These are phyloP conservation scores for Lunularia cruciata DNA, from an alignment of 225 moss, liverwort and hornwort species.

Conservation along the genomic window DNA sequence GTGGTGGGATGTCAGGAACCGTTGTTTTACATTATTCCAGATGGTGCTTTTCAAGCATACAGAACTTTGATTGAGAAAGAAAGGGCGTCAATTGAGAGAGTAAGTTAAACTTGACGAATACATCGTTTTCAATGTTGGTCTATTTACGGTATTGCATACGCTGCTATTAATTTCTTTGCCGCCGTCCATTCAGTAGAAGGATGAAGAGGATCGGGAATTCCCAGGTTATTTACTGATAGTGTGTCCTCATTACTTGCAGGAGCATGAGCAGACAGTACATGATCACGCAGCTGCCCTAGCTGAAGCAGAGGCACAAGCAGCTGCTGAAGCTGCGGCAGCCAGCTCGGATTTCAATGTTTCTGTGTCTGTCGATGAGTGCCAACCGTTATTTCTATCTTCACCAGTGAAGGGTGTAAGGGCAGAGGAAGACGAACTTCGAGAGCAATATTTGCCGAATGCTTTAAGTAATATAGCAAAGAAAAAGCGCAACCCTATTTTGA, in stretches of 20 bases:
- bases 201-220: too few species aligned
- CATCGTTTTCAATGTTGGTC: too few species aligned
- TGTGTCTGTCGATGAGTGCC: slow-evolving; percentile 32
- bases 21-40: slow-evolving; percentile 57
- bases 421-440: slow-evolving; percentile 57
- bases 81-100: slow-evolving; percentile 58
- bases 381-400: slow-evolving; percentile 33
- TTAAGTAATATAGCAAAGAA: slow-evolving; percentile 65
- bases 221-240: too few species aligned
- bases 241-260: slow-evolving; percentile 38
- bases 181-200: too few species aligned
- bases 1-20: slow-evolving; percentile 45
- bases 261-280: slow-evolving; percentile 51
- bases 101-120: too few species aligned
- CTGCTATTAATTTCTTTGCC: too few species aligned
- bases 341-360: slow-evolving; percentile 37
- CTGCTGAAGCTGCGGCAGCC: slow-evolving; percentile 49
- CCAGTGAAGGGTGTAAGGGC: slow-evolving; percentile 35
- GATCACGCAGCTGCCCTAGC: slow-evolving; percentile 51
- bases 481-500: slow-evolving; percentile 69
- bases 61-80: slow-evolving; percentile 53
- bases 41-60: slow-evolving; percentile 61
- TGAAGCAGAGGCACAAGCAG: slow-evolving; percentile 63
- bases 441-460: slow-evolving; percentile 45
- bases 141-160: too few species aligned